Percentiles rank a stretch among this genome's conserved stretches.
phyloP scores from a whole-genome alignment of 768 basidiomycete species.

The Imleria badia region DNA sequence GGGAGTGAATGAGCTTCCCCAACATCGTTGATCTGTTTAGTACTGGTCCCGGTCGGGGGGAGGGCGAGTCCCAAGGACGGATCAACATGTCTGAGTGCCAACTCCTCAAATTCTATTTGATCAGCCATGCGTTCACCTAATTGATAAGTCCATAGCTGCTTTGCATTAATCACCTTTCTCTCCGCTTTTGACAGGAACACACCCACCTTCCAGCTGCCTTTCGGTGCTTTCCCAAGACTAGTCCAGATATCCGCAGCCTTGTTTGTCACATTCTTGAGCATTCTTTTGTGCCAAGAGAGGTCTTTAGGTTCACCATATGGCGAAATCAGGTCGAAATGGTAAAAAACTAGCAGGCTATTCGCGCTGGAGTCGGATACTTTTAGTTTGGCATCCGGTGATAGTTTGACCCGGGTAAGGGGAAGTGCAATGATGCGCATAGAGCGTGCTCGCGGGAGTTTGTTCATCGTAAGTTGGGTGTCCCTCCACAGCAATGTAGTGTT shows the following conservation, averaged over 20 bases:
- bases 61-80: conserved; percentile 63
- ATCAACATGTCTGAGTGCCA: conserved; percentile 70
- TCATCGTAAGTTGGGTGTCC: conserved; percentile 20
- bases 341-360: conserved; percentile 38
- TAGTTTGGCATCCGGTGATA: conserved; percentile 5
- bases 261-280: conserved; percentile 46
- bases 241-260: conserved; percentile 64
- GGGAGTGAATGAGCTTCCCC: conserved; percentile 1
- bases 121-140: conserved; percentile 69
- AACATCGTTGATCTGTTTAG: conserved; percentile 15
- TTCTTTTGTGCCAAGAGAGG: conserved; percentile 11
- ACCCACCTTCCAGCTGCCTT: conserved; percentile 73
- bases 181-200: conserved; percentile 1
- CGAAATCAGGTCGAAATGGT: conserved; percentile 37
- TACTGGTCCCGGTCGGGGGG: conserved; percentile 20
- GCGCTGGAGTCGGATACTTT: conserved; percentile 8
- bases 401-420: conserved; percentile 36
- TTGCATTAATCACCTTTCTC: conserved; percentile 7
- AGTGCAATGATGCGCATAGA: conserved; percentile 49
- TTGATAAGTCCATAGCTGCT: conserved; percentile 57
- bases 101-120: conserved; percentile 77
- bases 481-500: no score
- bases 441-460: conserved; percentile 10
- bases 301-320: conserved; percentile 37
- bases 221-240: conserved; percentile 60